Base-by-base conservation (phyloP, 805 yeast genomes). In the Yarrowia sp. region DNA sequence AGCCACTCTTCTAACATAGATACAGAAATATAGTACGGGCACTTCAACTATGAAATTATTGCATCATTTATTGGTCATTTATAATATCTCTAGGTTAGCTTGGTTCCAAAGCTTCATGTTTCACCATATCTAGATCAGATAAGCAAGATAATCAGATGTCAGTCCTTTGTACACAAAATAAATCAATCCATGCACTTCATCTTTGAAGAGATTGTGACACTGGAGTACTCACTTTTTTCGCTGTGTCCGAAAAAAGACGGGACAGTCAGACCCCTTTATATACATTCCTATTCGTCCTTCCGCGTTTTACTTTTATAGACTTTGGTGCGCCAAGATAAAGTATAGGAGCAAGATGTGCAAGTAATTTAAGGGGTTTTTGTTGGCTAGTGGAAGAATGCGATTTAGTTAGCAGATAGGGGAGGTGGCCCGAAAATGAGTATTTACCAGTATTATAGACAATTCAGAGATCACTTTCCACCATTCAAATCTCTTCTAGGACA, bases 141-240 rank as follows among this genome's bases (percentile, higher is more conserved):
- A 51, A 38, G 58, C 53, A 51, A 51, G 42, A 51, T 51, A 28
- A 28, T 51, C 58, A 51, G 58, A 51, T 22, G 11, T 51, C 58
- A 51, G 58, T 51, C 58, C 58, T 51, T 51, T 51, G 58, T 51
- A 51, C 58, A 51, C 58, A 36, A 51, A 48, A 48, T 33, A 36
- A 51, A 51, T 36, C 33, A 51, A 51, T 33, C 41, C 42, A 33
- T 51, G 58, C 43, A 51, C 42, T 51, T 51, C 58, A 51, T 51
- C 58, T 51, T 51, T 35, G 42, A 33, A 33, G 22, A 7, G 15
- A n/a, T n/a, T 1, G 17, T n/a, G 18, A 3, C 8, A 18, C 39
- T 33, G 10, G 28, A 1, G 11, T 33, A 32, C 53, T 48, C 17
- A 32, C 53, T 15, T 48, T 33, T 48, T 15, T 8, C 15, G 9